Base-by-base conservation (phyloP, 2,329 filamentous ascomycete genomes). In the Elsinoe perseae region DNA sequence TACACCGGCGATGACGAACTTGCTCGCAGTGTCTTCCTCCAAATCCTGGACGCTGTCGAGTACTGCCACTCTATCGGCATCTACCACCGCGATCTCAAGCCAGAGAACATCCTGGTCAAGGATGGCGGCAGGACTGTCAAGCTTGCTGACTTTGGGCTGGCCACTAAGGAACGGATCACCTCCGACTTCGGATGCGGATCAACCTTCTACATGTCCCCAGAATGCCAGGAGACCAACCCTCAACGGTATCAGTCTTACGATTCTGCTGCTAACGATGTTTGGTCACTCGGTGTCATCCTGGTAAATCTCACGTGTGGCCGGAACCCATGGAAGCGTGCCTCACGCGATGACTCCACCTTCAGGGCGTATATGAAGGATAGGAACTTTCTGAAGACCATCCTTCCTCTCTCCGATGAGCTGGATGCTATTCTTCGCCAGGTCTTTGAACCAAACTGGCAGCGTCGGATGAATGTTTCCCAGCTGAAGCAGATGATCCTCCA, bases 121-220 rank as follows among this genome's bases (percentile, higher is more conserved):
- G 86, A 95, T 75, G 79, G 85, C 61, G 92, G 92, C 62, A 83
- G 86, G 74, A 93, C 89, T 32, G 89, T 95, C 68, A 95, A 97
- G 76, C 81, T 98, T 62, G 93, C 92, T 63, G 93, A 98, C 73
- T 98, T 98, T 79, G 93, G 93, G 69, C 82, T 98, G 56, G 93
- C 93, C 58, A 97, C 90, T 21, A 84, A 83, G 58, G 88, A 92
- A 62, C 80, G 83, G 62, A 79, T 85, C 63, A 95, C 92, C 61
- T 87, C 90, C 64, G 93, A 98, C 71, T 96, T 95, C 73, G 93
- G 93, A 67, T 98, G 93, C 71, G 93, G 93, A 61, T 97, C 93
- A 28, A 97, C 92, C 12, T 97, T 97, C 68, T 98, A 98, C 76
- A 98, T 97, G 93, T 95, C 90, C 68, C 93, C 93, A 96, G 93